Base-by-base conservation (phyloP, 176 grass and related monocot genomes). In the Thinopyrum elongatum region DNA sequence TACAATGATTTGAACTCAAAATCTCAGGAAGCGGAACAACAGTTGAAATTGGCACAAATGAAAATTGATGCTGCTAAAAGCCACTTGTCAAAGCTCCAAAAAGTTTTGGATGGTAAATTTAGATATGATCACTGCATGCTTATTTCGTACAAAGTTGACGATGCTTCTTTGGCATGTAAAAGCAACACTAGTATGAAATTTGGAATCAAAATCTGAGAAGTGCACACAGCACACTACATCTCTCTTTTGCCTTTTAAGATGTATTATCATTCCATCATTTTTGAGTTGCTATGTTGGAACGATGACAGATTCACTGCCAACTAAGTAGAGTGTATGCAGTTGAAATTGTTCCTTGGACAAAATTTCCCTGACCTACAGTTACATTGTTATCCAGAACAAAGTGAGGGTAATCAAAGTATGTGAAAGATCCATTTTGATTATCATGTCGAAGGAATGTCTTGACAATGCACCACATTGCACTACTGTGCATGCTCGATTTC, bases 1-100 rank as follows among this genome's bases (percentile, higher is more conserved):
- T 94, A 89, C 85, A 87, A 92, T 84, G 95, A 89, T 68, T 84
- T 94, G 85, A 95, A 90, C 88, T 92, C 88, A 76, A 98, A 98
- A 91, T 92, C 88, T 41, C 81, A 83, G 57, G 91, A 98, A 89
- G 91, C 93, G 39, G 95, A 94, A 74, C 92, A 98, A 62, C 89
- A 92, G 59, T 64, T 92, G 77, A 98, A 95, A 94, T 84, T 98
- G 64, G 86, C 73, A 10, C 86, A 91, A 36, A 95, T 92, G 87
- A 98, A 98, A 90, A 86, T 92, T 79, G 79, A 82, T 66, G 91
- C 89, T 92, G 84, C 90, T 60, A 94, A 83, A 87, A 82, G 74
- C 66, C 86, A 90, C 84, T 74, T 94, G 38, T 86, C 83, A 74
- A 98, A 93, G 86, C 88, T 95, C 82, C 88, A 76, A 66, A 98